Percentiles rank a stretch among this genome's conserved stretches.
phyloP scores from a whole-genome alignment of 1,284 basidiomycete species.

The Trametes polyzona region DNA sequence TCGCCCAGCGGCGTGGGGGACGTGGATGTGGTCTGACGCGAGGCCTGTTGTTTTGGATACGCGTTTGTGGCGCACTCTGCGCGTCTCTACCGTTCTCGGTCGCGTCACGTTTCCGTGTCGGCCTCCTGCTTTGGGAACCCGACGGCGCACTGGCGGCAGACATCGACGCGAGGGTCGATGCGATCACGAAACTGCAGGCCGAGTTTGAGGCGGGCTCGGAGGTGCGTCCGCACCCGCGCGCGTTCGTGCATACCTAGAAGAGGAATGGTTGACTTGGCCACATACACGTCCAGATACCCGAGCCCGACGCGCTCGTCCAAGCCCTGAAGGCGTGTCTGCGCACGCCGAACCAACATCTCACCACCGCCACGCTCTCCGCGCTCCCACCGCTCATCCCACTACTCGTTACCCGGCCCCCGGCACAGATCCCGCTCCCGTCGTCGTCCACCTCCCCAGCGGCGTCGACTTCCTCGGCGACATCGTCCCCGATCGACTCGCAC shows the following conservation, averaged over 20 bases:
- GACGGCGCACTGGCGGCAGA: slow-evolving; percentile 45
- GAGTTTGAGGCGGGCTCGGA: slow-evolving; percentile 72
- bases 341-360: slow-evolving; percentile 80
- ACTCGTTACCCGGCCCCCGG: slow-evolving; percentile 47
- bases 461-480: slow-evolving; percentile 48
- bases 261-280: too few species aligned
- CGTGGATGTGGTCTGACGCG: background rate
- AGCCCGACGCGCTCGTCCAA: slow-evolving; percentile 68
- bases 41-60: background rate
- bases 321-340: slow-evolving; percentile 77
- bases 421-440: slow-evolving; percentile 41
- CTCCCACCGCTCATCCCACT: slow-evolving; percentile 67
- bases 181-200: slow-evolving; percentile 72
- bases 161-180: slow-evolving; percentile 79
- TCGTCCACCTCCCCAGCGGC: slow-evolving; percentile 53
- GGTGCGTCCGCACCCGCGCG: slow-evolving; percentile 47
- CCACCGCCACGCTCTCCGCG: slow-evolving; percentile 70
- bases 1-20: background rate
- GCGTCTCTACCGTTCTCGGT: background rate
- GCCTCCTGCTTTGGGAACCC: too few species aligned
- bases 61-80: slow-evolving; percentile 12
- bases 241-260: too few species aligned
- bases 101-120: background rate
- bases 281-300: slow-evolving; percentile 60
- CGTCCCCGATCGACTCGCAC: slow-evolving; percentile 52